Evolutionary conservation across 1,284 basidiomycete species (phyloP).

Genomic region (Cryptococcus deneoformans): DNA sequence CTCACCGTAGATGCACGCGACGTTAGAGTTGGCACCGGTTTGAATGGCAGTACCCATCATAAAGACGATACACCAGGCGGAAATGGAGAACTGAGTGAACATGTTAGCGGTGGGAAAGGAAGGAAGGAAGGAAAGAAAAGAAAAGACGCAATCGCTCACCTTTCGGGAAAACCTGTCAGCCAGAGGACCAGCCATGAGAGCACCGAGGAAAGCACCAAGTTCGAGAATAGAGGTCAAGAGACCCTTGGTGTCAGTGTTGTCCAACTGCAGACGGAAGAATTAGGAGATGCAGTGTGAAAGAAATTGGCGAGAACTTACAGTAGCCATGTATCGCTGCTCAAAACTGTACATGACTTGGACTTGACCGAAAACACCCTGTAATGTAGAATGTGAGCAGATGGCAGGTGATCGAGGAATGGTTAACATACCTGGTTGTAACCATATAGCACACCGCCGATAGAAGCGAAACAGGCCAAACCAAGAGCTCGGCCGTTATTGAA

Average conservation of each 20-base stretch:
- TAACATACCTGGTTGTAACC: constrained; percentile 36
- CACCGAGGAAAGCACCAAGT: constrained; percentile 41
- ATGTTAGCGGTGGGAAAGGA: neutral
- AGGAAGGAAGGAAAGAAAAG: neutral
- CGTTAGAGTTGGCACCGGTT: constrained; percentile 28
- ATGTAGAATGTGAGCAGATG: neutral
- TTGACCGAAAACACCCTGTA: constrained; percentile 41
- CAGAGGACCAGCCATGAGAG: constrained; percentile 42
- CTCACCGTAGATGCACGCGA: constrained; percentile 41
- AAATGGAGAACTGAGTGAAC: constrained; percentile 34
- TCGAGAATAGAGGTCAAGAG: constrained; percentile 44
- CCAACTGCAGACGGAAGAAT: constrained; percentile 4
- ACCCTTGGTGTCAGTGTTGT: constrained; percentile 23
- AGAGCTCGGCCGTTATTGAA: constrained; percentile 34
- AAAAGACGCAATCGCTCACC: constrained; percentile 4
- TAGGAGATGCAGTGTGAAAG: neutral
- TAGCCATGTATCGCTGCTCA: constrained; percentile 25
- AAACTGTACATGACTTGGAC: constrained; percentile 46
- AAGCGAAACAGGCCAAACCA: constrained; percentile 36
- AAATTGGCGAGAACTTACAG: constrained; percentile 19
- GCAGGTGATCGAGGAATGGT: neutral
- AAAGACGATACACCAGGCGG: constrained; percentile 45
- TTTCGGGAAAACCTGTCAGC: constrained; percentile 44
- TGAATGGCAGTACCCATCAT: constrained; percentile 44
- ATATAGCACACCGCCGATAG: constrained; percentile 46